Percentiles rank a stretch among this genome's conserved stretches.
Conservation (phyloP, 106 monocot genomes). For the Dioscorea zingiberensis region DNA sequence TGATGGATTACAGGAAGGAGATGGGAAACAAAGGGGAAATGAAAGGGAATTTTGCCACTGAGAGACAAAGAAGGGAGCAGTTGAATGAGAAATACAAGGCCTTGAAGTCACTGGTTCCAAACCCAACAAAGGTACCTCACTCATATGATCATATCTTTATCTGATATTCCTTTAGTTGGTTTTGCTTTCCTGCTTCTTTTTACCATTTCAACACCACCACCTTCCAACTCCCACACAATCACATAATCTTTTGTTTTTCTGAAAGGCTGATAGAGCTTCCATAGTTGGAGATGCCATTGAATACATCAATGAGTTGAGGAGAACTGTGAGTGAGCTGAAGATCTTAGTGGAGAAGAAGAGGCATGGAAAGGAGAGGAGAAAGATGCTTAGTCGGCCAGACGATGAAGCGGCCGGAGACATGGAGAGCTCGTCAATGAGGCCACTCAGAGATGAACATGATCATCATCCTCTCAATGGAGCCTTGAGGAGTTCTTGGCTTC, state of each 20-base stretch:
- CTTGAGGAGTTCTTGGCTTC: slow-evolving; percentile 83
- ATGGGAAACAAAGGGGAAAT: slow-evolving; percentile 35
- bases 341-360: slow-evolving; percentile 69
- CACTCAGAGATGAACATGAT: slow-evolving; percentile 22
- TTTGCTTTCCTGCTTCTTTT: not conserved
- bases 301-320: slow-evolving; percentile 79
- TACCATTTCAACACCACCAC: slow-evolving; percentile 9
- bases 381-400: slow-evolving; percentile 12
- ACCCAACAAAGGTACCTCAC: slow-evolving; percentile 86
- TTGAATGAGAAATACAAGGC: slow-evolving; percentile 62
- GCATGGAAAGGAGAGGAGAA: slow-evolving; percentile 32
- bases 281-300: slow-evolving; percentile 84
- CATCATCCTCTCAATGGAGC: slow-evolving; percentile 28
- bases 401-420: slow-evolving; percentile 35
- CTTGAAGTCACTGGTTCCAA: slow-evolving; percentile 69
- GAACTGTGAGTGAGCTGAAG: slow-evolving; percentile 69
- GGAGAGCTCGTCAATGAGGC: slow-evolving; percentile 58
- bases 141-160: too few relatives aligned
- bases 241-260: not conserved
- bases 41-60: slow-evolving; percentile 41
- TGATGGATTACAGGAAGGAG: slow-evolving; percentile 48
- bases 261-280: slow-evolving; percentile 80
- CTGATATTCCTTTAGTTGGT: not conserved
- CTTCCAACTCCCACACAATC: not conserved
- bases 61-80: slow-evolving; percentile 77